A percentile compares a stretch with the other conserved stretches of the same genome.
phyloP scores from a whole-genome alignment of 1,284 basidiomycete genomes.

The Wallemia hederae region DNA sequence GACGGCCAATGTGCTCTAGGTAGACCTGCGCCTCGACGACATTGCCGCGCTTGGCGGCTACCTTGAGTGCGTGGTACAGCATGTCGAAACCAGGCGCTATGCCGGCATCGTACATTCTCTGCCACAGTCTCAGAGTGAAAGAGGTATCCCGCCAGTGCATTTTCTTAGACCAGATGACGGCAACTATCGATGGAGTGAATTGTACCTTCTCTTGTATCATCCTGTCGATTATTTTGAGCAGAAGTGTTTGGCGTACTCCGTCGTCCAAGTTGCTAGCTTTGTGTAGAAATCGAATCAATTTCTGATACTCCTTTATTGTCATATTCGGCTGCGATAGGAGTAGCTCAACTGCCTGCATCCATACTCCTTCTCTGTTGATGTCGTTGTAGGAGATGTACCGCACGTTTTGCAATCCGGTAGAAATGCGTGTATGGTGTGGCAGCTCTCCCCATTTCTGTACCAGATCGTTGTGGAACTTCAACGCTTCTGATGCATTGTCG shows the following conservation, averaged over 20 bases:
- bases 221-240: not conserved
- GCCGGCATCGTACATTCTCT: not conserved
- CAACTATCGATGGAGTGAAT: not conserved
- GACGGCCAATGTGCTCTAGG: not conserved
- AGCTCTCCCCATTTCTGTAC: not conserved
- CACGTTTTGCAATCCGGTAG: not conserved
- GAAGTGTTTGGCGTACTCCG: not conserved
- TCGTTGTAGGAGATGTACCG: not conserved
- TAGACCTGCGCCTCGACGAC: not conserved
- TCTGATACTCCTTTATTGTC: not conserved
- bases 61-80: not conserved
- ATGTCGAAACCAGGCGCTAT: not conserved
- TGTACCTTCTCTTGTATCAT: not conserved
- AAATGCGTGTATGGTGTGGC: not conserved
- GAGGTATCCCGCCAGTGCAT: not conserved
- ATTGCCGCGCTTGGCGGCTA: not conserved
- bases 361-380: not conserved
- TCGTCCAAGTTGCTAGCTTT: not conserved
- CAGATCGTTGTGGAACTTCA: not conserved
- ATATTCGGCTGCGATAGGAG: not conserved
- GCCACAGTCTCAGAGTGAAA: not conserved
- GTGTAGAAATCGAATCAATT: not conserved
- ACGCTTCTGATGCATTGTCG: not conserved
- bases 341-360: not conserved
- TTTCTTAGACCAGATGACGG: not conserved